These are phyloP conservation scores for Claviceps maximensis DNA, from an alignment of 2,329 filamentous ascomycete species.

Conservation along the genomic window DNA sequence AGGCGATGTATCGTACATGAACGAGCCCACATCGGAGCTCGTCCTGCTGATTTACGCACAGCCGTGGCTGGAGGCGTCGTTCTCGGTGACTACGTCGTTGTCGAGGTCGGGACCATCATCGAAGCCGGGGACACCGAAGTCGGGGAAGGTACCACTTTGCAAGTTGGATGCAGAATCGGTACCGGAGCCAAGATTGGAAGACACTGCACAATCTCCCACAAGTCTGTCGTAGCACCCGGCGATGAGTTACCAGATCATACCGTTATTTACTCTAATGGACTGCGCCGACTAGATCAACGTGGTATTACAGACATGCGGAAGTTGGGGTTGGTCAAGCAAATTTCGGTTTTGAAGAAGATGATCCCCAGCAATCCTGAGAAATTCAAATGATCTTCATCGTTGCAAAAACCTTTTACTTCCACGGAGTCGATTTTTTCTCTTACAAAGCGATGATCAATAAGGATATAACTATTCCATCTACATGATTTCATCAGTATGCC, in stretches of 20 bases:
- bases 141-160: slow-evolving; percentile 45
- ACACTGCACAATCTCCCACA: slow-evolving; percentile 59
- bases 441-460: not conserved
- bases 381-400: slow-evolving; percentile 19
- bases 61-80: slow-evolving; percentile 34
- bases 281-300: slow-evolving; percentile 42
- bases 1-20: slow-evolving; percentile 75
- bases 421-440: not conserved
- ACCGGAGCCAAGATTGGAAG: slow-evolving; percentile 49
- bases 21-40: slow-evolving; percentile 40
- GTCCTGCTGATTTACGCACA: slow-evolving; percentile 14
- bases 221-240: slow-evolving; percentile 43
- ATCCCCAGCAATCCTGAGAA: slow-evolving; percentile 50
- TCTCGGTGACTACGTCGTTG: slow-evolving; percentile 46
- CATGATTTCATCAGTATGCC: slow-evolving; percentile 17
- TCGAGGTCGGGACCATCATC: slow-evolving; percentile 47
- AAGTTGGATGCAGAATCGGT: slow-evolving; percentile 46
- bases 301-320: slow-evolving; percentile 51
- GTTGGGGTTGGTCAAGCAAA: slow-evolving; percentile 51
- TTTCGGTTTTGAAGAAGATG: slow-evolving; percentile 52
- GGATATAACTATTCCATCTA: not conserved
- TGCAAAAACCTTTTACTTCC: not conserved
- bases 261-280: slow-evolving; percentile 55
- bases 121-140: slow-evolving; percentile 50
- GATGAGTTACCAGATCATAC: slow-evolving; percentile 51